Percentiles rank a stretch among this genome's conserved stretches.
Conservation (phyloP, 1,139 yeast genomes). For the Blastobotrys aristatus region DNA sequence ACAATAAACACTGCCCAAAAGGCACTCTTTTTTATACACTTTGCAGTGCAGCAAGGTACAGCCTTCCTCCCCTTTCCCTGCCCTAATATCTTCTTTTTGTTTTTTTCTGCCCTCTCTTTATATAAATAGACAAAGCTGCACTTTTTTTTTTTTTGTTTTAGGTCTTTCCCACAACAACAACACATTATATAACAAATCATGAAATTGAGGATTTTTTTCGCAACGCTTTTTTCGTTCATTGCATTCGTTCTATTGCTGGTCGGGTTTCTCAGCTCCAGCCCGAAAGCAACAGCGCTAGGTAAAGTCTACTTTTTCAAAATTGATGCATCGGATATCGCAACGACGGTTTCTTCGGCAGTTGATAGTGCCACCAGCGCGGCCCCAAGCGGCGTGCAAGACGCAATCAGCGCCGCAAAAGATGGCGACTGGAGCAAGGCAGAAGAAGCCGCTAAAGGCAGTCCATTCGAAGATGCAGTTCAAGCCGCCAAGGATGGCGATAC, state of each 20-base stretch:
- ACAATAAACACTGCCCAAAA: no score
- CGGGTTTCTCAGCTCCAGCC: constrained; percentile 8
- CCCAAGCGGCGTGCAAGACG: background rate
- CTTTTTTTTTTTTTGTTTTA: background rate
- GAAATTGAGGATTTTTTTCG: constrained; percentile 5
- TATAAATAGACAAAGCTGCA: background rate
- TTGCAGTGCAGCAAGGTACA: no score
- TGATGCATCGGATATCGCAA: background rate
- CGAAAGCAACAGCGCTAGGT: constrained; percentile 3
- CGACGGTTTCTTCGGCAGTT: background rate
- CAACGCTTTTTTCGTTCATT: background rate
- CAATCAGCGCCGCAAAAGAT: background rate
- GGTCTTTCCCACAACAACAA: background rate
- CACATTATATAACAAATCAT: background rate
- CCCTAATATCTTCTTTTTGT: no score
- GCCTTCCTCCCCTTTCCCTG: no score
- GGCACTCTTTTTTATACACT: no score
- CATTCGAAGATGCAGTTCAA: background rate
- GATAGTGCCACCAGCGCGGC: background rate
- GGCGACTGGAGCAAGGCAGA: background rate
- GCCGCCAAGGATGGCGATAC: constrained; percentile 6
- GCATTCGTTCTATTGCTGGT: constrained; percentile 7
- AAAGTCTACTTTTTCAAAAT: constrained; percentile 8
- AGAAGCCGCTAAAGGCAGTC: background rate
- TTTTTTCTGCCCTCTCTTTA: background rate